phyloP scores from a whole-genome alignment of 441 rosid species.

The Erysimum cheiri region DNA sequence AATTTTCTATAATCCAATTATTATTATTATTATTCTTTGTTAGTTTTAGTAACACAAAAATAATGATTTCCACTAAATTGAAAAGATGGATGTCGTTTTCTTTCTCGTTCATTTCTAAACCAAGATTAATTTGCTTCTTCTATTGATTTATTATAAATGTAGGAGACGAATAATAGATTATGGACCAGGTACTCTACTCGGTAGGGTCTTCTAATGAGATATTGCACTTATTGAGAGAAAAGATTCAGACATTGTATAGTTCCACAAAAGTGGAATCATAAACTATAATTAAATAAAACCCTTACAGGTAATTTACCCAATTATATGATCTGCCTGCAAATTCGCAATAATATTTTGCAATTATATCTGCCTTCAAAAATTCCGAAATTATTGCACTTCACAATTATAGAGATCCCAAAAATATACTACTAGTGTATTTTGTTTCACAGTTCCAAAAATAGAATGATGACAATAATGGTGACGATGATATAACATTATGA shows the following conservation, averaged over 20 bases:
- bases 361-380: neutral
- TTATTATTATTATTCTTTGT: neutral
- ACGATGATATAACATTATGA: slow-evolving; percentile 19
- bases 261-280: slow-evolving; percentile 40
- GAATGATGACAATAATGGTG: slow-evolving; percentile 14
- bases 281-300: slow-evolving; percentile 1
- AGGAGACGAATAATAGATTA: neutral
- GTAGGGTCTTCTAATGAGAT: slow-evolving; percentile 36
- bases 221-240: slow-evolving; percentile 27
- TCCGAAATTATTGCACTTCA: slow-evolving; percentile 13
- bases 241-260: slow-evolving; percentile 34
- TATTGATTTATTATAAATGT: neutral
- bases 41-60: neutral
- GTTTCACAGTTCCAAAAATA: slow-evolving; percentile 9
- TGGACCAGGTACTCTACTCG: slow-evolving; percentile 16
- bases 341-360: too few species aligned
- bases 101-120: neutral
- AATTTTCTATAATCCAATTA: neutral
- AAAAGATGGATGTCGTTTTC: neutral
- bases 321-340: neutral
- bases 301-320: slow-evolving; percentile 1
- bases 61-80: neutral
- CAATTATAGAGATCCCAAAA: slow-evolving; percentile 26
- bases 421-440: neutral
- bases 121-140: neutral